phyloP scores from a whole-genome alignment of 768 basidiomycete species.

The Termitomyces sp. region DNA sequence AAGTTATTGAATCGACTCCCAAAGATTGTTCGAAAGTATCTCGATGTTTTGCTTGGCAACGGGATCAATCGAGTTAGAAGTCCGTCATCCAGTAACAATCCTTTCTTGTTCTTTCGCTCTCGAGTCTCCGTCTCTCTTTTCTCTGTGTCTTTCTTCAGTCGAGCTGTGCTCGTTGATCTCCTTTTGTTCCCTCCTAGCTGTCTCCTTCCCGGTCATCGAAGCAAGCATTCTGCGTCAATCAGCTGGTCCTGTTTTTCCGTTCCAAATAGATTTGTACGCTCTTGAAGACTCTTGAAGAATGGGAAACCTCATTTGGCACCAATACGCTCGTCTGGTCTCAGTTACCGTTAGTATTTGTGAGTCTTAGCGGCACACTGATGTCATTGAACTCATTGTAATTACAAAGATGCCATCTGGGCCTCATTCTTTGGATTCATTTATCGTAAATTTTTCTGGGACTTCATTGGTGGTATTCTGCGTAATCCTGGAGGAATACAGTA shows the following conservation, averaged over 20 bases:
- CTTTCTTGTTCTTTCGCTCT: too few species aligned
- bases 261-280: neutral
- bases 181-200: slow-evolving; percentile 20
- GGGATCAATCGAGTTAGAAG: too few species aligned
- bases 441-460: slow-evolving; percentile 97
- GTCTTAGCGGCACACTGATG: slow-evolving; percentile 22
- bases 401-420: slow-evolving; percentile 73
- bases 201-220: slow-evolving; percentile 26
- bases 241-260: slow-evolving; percentile 13
- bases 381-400: slow-evolving; percentile 4
- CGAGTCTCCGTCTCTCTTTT: neutral
- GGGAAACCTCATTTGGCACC: slow-evolving; percentile 82
- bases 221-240: slow-evolving; percentile 29
- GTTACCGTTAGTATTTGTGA: slow-evolving; percentile 69
- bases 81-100: too few species aligned
- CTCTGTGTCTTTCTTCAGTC: slow-evolving; percentile 16
- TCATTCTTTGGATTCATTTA: slow-evolving; percentile 75
- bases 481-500: slow-evolving; percentile 78
- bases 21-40: too few species aligned
- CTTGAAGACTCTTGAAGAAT: slow-evolving; percentile 22
- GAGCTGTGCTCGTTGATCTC: slow-evolving; percentile 25
- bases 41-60: too few species aligned
- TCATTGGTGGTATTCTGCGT: slow-evolving; percentile 74
- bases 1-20: too few species aligned
- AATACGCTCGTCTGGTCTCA: slow-evolving; percentile 63